Base-by-base conservation (phyloP, 1,139 yeast species). In the Debaryomycetaceae sp. region DNA sequence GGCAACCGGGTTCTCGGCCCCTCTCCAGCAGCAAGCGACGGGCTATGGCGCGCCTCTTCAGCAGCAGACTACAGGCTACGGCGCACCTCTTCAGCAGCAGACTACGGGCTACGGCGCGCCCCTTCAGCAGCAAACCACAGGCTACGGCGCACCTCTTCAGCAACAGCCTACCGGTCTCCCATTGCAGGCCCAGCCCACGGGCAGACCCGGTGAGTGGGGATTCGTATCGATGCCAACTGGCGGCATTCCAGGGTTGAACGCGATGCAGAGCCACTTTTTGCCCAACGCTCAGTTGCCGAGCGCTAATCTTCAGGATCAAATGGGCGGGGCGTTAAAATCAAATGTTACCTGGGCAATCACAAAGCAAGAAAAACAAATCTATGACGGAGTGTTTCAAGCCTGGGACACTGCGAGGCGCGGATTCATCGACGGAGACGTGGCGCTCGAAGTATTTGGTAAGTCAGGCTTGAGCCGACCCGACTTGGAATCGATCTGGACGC, bases 401-500 rank as follows among this genome's bases (percentile, higher is more conserved):
- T 87, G 95, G 86, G 96, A 87, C 50, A 62, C 73, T 13, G 49
- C 63, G 20, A 67, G 68, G 28, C 64, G 60, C 29, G 97, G 98
- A 0, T 68, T 58, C 37, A 66, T 90, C 32, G 78, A 76, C 32
- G 95, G 97, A 11, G 75, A 73, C 25, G 75, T 78, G 13, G 95
- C 95, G 1, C 85, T 90, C 31, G 74, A 74, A 36, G 78, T 90
- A 23, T 86, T 90, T 53, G 78, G 92, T 28, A 90, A 90, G 54
- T 80, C 94, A 16, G 97, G 97, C 1, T 69, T 90, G 39, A 68
- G 77, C 33, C 73, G 96, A 52, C 69, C 75, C 7, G 96, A 87
- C 42, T 66, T 90, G 37, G 97, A 87, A 51, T 66, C 77, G 23
- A 83, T 90, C 37, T 90, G 98, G 98, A 85, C 80, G 31, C 60